Percentiles rank a stretch among this genome's conserved stretches.
Evolutionary conservation across 129 eudicot genomes (phyloP).

Genomic region (Cynara cardunculus): DNA sequence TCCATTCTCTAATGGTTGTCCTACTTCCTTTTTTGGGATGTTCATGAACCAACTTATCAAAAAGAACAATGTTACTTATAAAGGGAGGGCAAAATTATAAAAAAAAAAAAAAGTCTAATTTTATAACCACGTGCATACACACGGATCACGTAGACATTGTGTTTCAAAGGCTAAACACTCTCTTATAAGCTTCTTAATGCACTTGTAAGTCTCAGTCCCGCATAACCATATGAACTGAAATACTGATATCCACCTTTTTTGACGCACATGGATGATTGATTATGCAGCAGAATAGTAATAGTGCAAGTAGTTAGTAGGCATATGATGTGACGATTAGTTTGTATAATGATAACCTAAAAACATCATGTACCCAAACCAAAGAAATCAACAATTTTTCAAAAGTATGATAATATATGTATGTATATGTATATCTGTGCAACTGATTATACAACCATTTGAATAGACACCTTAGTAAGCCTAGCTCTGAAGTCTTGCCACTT

Average conservation of each 20-base stretch:
- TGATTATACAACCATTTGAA: neutral
- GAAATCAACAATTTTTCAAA: neutral
- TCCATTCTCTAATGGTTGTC: too few species aligned
- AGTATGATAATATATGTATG: neutral
- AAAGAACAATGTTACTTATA: too few species aligned
- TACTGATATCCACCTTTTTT: neutral
- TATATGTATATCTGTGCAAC: neutral
- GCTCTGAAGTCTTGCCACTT: conserved; percentile 66
- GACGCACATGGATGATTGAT: neutral
- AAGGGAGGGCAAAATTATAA: too few species aligned
- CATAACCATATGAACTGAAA: neutral
- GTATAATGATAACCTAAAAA: neutral
- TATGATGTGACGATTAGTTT: neutral
- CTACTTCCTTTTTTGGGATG: too few species aligned
- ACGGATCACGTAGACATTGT: too few species aligned
- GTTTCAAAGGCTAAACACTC: too few species aligned
- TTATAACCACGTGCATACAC: too few species aligned
- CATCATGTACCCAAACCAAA: neutral
- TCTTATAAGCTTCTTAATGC: too few species aligned
- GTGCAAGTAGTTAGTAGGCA: neutral
- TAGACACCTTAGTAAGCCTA: conserved; percentile 51
- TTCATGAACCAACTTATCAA: too few species aligned
- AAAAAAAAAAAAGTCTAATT: too few species aligned
- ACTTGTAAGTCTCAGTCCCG: too few species aligned
- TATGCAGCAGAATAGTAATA: neutral